Base-by-base conservation (phyloP, 2,329 filamentous ascomycete genomes). In the Beauveria brongniartii region DNA sequence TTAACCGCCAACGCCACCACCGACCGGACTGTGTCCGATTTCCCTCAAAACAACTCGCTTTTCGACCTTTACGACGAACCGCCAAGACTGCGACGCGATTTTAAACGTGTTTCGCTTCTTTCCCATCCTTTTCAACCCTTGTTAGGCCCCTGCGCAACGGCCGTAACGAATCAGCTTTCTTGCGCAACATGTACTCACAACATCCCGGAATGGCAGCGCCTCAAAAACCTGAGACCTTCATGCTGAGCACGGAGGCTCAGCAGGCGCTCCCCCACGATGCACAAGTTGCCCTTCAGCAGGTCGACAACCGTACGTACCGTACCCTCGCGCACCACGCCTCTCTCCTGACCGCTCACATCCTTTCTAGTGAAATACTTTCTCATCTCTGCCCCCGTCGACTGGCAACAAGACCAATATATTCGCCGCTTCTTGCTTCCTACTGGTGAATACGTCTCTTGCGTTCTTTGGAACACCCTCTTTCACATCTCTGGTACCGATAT, bases 401-500 rank as follows among this genome's bases (percentile, higher is more conserved):
- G 94, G 94, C 90, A 91, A 69, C 88, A 88, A 55, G 93, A 97
- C 71, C 93, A 97, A 77, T 95, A 97, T 73, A 97, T 99, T 71
- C 87, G 94, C 68, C 86, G 94, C 67, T 99, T 97, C 73, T 83
- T 99, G 64, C 82, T 99, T 63, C 94, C 94, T 12, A 99, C 94
- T 12, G 94, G 94, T 75, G 94, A 99, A 84, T 97, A 99, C 72
- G 92, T 99, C 65, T 97, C 94, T 61, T 99, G 94, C 75, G 92
- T 99, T 66, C 82, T 99, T 72, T 99, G 94, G 72, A 97, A 93
- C 82, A 97, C 96, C 73, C 90, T 99, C 69, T 99, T 99, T 76
- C 94, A 99, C 82, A 96, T 99, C 71, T 97, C 94, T 28, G 94
- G 94, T 65, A 99, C 94, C 68, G 94, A 99, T 75, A 99, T 99